Base-by-base conservation (phyloP, 148 eudicot species). In the Dianthus caryophyllus region DNA sequence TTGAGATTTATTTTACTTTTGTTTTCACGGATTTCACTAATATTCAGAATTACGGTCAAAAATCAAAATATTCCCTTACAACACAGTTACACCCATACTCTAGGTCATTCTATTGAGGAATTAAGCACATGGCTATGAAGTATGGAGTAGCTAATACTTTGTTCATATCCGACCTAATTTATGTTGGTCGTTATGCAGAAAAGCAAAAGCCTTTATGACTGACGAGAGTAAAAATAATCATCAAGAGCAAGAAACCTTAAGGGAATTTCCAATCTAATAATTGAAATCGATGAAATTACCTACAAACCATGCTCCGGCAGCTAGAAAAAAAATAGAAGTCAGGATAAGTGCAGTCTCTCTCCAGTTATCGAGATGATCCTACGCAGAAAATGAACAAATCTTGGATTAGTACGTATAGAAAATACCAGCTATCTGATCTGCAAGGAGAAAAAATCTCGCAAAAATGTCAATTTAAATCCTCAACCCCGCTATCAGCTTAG, bases 351-450 rank as follows among this genome's bases (percentile, higher is more conserved):
- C 50, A 22, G 97, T 86, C 56, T 43, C 63, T 79, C 97, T 88
- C 97, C 97, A 91, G 71, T 91, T 81, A 71, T 85, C 53, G 29
- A 86, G 61, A 58, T 78, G 68, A 78, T 88, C 97, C 97, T 91
- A 85, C 76, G 82, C 22, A 24, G 33, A 61, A 20, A 29, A 33
- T 46, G 44, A 64, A 71, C 12, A 65, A 57, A 65, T 47, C 38
- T 44, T 17, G 9, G 6, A 52, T 33, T 10, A 71, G 22, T 17
- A 18, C 39, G 67, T 43, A 26, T 41, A 16, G 20, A 36, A 47
- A 10, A 36, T 61, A 15, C 50, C 13, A 26, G 12, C 39, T 41
- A 24, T 48, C 48, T 62, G 38, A n/a, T 38, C 47, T 39, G n/a
- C 62, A 4, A 9, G 3, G 21, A 13, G 14, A 13, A 12, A 12